A percentile compares a stretch with the other conserved stretches of the same genome.
These are phyloP conservation scores for Hypoxylon sp. DNA, from an alignment of 2,329 filamentous ascomycete genomes.

Conservation along the genomic window DNA sequence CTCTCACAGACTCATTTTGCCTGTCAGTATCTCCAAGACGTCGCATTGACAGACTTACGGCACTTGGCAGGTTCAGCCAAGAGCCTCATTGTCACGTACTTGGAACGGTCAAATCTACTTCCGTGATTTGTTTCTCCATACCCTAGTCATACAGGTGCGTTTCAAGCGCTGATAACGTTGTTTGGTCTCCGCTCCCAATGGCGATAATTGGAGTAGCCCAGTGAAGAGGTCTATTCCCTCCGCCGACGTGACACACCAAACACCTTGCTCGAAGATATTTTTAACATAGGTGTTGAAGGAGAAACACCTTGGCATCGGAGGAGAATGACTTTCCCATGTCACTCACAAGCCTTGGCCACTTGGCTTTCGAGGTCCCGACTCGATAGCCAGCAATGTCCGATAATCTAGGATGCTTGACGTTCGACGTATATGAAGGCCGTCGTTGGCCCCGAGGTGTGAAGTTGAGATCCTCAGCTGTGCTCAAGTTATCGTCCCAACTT, in stretches of 20 bases:
- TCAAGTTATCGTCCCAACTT: conserved; percentile 48
- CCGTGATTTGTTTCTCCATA: conserved; percentile 38
- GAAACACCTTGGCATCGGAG: conserved; percentile 50
- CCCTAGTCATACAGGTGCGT: conserved; percentile 27
- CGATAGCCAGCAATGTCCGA: conserved; percentile 33
- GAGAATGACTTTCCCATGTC: conserved; percentile 39
- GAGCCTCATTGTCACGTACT: conserved; percentile 45
- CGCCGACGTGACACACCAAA: conserved; percentile 34
- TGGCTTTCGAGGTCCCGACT: conserved; percentile 44
- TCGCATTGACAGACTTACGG: conserved; percentile 52
- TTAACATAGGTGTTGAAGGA: conserved; percentile 42
- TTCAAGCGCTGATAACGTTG: conserved; percentile 40
- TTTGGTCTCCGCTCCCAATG: conserved; percentile 34
- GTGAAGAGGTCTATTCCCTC: conserved; percentile 34
- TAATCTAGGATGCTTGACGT: conserved; percentile 18
- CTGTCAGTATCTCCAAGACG: conserved; percentile 35
- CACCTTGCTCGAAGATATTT: conserved; percentile 45
- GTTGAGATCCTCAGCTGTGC: conserved; percentile 52
- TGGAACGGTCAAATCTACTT: conserved; percentile 35
- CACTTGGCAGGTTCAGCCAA: conserved; percentile 53
- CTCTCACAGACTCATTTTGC: conserved; percentile 44
- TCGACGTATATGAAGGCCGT: conserved; percentile 53
- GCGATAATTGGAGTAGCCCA: conserved; percentile 16
- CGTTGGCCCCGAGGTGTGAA: conserved; percentile 36
- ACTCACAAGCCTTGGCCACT: conserved; percentile 35